phyloP scores from a whole-genome alignment of 2,329 filamentous ascomycete species.

The Macrophomina tecta region DNA sequence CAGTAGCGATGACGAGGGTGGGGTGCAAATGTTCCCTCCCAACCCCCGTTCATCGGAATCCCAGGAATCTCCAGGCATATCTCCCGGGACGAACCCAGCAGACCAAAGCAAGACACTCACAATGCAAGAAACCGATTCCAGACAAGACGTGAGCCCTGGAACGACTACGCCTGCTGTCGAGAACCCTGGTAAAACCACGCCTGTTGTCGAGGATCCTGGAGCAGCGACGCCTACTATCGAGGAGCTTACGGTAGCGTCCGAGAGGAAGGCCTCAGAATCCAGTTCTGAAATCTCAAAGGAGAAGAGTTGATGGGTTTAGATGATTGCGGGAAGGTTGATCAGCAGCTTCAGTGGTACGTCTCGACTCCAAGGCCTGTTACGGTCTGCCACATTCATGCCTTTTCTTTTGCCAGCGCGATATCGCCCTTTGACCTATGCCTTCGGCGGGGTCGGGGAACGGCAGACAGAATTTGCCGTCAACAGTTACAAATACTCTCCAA shows the following conservation, averaged over 20 bases:
- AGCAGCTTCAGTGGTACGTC: background rate
- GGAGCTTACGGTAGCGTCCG: background rate
- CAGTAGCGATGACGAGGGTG: slow-evolving; percentile 42
- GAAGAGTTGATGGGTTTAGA: slow-evolving; percentile 2
- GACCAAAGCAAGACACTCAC: background rate
- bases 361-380: background rate
- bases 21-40: slow-evolving; percentile 29
- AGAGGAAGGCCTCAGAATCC: background rate
- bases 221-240: background rate
- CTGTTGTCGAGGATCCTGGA: background rate
- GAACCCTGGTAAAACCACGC: background rate
- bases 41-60: too few species aligned
- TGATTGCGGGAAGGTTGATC: background rate
- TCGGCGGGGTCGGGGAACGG: too few species aligned
- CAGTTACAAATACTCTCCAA: too few species aligned
- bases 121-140: slow-evolving; percentile 2
- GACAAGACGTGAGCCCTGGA: slow-evolving; percentile 1
- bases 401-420: background rate
- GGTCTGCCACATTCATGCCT: background rate
- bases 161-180: slow-evolving; percentile 14
- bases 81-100: background rate
- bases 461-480: too few species aligned
- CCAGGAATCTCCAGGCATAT: slow-evolving; percentile 12
- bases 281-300: background rate
- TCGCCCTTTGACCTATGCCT: background rate